phyloP scores from a whole-genome alignment of 2,329 filamentous ascomycete genomes.

The Teratosphaeria nubilosa region DNA sequence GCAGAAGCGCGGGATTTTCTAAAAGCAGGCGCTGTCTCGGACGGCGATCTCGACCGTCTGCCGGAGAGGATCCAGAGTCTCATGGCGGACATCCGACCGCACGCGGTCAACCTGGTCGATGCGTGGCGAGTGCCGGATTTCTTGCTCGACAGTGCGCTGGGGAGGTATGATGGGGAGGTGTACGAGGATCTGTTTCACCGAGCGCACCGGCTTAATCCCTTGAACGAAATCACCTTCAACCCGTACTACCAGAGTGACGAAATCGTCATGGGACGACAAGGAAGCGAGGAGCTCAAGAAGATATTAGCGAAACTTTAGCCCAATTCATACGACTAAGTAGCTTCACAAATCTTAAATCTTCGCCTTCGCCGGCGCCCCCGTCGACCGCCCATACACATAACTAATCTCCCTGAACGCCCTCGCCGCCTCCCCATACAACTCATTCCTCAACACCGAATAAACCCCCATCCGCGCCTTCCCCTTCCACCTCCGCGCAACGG shows the following conservation, averaged over 20 bases:
- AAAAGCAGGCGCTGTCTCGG: constrained; percentile 33
- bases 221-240: constrained; percentile 43
- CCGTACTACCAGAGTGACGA: constrained; percentile 39
- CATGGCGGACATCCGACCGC: constrained; percentile 40
- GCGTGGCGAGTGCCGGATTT: constrained; percentile 45
- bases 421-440: constrained; percentile 45
- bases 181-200: constrained; percentile 45
- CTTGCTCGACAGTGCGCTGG: constrained; percentile 42
- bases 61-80: constrained; percentile 34
- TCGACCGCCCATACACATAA: constrained; percentile 41
- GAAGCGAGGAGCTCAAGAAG: constrained; percentile 18
- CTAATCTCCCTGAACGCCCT: constrained; percentile 42
- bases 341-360: constrained; percentile 32
- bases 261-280: constrained; percentile 37
- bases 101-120: constrained; percentile 44
- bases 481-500: constrained; percentile 34
- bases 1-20: constrained; percentile 36
- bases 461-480: constrained; percentile 39
- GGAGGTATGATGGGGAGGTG: constrained; percentile 42
- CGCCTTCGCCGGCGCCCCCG: constrained; percentile 36
- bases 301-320: constrained; percentile 21
- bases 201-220: constrained; percentile 42
- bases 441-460: constrained; percentile 41
- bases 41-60: constrained; percentile 32
- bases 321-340: background rate